Evolutionary conservation across 257 asterid genomes (phyloP).

Genomic region (Salvia rosmarinus): DNA sequence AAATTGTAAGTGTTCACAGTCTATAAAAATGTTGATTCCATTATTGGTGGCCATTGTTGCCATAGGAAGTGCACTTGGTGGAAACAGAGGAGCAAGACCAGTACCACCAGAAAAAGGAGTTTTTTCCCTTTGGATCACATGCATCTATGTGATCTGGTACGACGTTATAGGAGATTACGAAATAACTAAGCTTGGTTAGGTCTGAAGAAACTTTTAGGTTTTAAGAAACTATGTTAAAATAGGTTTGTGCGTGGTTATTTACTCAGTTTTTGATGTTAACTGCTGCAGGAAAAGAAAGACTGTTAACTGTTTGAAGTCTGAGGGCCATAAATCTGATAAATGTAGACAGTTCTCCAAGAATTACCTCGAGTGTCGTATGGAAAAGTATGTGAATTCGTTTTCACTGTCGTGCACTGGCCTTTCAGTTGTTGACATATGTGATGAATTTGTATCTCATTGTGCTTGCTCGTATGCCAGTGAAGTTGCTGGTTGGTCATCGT

Average conservation of each 20-base stretch:
- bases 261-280: slow-evolving; percentile 31
- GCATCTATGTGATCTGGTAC: slow-evolving; percentile 90
- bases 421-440: not conserved
- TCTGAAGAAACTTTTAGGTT: slow-evolving; percentile 4
- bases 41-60: slow-evolving; percentile 18
- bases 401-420: not conserved
- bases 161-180: slow-evolving; percentile 3
- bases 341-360: slow-evolving; percentile 79
- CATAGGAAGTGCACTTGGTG: slow-evolving; percentile 92
- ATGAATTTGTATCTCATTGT: not conserved
- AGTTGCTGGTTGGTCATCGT: not conserved
- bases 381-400: slow-evolving; percentile 56
- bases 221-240: slow-evolving; percentile 10
- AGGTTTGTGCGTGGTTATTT: not conserved
- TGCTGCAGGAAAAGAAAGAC: slow-evolving; percentile 86
- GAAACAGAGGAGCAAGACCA: slow-evolving; percentile 92
- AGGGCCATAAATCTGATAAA: slow-evolving; percentile 76
- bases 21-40: not conserved
- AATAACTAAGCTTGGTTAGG: slow-evolving; percentile 7
- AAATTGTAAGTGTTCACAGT: not conserved
- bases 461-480: not conserved
- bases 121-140: slow-evolving; percentile 88
- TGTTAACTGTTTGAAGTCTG: slow-evolving; percentile 70
- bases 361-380: slow-evolving; percentile 95
- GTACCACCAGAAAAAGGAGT: slow-evolving; percentile 97